A percentile compares a stretch with the other conserved stretches of the same genome.
phyloP scores from a whole-genome alignment of 1,139 yeast genomes.

The Pichia sorboxylosa region DNA sequence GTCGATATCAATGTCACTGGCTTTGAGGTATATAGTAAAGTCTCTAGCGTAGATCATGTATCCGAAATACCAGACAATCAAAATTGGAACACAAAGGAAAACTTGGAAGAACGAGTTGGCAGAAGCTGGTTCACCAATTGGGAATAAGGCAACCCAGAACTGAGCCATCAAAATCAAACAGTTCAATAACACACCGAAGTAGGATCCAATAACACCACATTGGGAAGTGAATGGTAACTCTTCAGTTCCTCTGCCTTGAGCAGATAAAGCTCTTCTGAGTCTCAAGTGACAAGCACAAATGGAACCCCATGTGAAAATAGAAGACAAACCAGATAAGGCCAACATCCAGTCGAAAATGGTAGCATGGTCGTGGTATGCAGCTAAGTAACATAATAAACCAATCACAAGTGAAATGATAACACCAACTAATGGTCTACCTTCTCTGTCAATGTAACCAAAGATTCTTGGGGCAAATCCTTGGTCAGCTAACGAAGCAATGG shows the following conservation, averaged over 20 bases:
- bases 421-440: constrained; percentile 66
- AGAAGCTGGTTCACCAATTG: constrained; percentile 40
- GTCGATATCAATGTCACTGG: constrained; percentile 46
- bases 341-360: constrained; percentile 70
- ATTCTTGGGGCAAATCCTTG: constrained; percentile 71
- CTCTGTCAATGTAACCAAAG: constrained; percentile 61
- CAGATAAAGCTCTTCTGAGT: constrained; percentile 62
- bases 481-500: constrained; percentile 70
- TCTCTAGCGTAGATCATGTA: constrained; percentile 49
- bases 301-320: constrained; percentile 77
- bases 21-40: constrained; percentile 30
- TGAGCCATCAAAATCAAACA: constrained; percentile 62
- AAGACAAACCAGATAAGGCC: constrained; percentile 74
- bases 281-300: constrained; percentile 68
- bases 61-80: constrained; percentile 42
- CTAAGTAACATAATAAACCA: constrained; percentile 64
- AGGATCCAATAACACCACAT: constrained; percentile 62
- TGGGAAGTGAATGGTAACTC: constrained; percentile 64
- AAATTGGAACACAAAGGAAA: constrained; percentile 53
- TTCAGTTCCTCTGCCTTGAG: constrained; percentile 49
- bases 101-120: constrained; percentile 49
- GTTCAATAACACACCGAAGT: constrained; percentile 50
- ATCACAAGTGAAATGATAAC: constrained; percentile 42
- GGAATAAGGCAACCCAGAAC: constrained; percentile 61
- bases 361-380: constrained; percentile 54